These are phyloP conservation scores for Berkeleyomyces basicola DNA, from an alignment of 2,329 filamentous ascomycete species.

Conservation along the genomic window DNA sequence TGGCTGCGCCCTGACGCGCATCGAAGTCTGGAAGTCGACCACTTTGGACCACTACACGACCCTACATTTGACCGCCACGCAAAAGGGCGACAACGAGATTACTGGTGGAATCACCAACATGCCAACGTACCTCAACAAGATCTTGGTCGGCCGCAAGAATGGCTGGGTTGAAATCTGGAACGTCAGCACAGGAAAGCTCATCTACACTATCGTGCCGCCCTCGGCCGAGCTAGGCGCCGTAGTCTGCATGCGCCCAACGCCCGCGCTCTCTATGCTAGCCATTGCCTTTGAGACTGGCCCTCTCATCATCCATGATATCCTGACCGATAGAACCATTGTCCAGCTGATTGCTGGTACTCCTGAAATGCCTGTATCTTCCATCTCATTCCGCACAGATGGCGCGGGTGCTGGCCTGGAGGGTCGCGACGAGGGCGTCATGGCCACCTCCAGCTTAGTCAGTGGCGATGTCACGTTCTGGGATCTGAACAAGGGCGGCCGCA, in stretches of 20 bases:
- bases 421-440: slow-evolving; percentile 77
- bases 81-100: slow-evolving; percentile 47
- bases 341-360: slow-evolving; percentile 49
- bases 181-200: slow-evolving; percentile 73
- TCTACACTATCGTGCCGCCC: slow-evolving; percentile 76
- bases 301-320: slow-evolving; percentile 65
- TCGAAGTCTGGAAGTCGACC: slow-evolving; percentile 78
- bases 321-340: slow-evolving; percentile 57
- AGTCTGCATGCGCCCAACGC: slow-evolving; percentile 72
- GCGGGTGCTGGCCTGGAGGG: slow-evolving; percentile 79
- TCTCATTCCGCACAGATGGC: slow-evolving; percentile 82
- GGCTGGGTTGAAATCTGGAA: slow-evolving; percentile 97
- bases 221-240: slow-evolving; percentile 58
- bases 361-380: slow-evolving; percentile 55
- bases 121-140: slow-evolving; percentile 92
- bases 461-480: slow-evolving; percentile 96
- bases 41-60: slow-evolving; percentile 85
- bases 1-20: slow-evolving; percentile 53
- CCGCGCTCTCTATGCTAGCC: slow-evolving; percentile 70
- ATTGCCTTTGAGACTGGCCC: slow-evolving; percentile 73
- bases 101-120: slow-evolving; percentile 70
- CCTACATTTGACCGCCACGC: slow-evolving; percentile 42
- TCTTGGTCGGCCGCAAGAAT: slow-evolving; percentile 75
- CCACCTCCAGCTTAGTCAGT: slow-evolving; percentile 60
- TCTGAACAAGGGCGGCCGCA: slow-evolving; percentile 70